Evolutionary conservation across 768 basidiomycete species (phyloP), one percentile per base, ranked within the genome.

Genomic region (Lentinula detonsa): DNA sequence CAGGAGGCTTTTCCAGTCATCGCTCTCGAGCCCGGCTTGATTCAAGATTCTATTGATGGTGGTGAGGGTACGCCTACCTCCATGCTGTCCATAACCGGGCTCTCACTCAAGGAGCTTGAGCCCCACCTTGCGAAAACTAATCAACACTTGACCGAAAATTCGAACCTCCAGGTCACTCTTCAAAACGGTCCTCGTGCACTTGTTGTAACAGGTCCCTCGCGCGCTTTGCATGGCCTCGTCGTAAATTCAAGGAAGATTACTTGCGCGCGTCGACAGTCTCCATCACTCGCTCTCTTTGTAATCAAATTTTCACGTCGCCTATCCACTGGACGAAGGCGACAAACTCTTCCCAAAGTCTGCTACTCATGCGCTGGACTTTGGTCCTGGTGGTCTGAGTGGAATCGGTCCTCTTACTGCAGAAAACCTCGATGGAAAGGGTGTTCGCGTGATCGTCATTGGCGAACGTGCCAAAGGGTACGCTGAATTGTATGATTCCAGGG

Each of bases 281-380:
- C 1, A 79, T 99, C 63, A 93, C 94, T 50, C 85, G 85, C 21
- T 93, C 92, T 0, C 81, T 99, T 28, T 95, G 90, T 73, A 91
- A 95, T 65, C 95, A 96, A 71, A 94, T 98, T 66, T 96, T 96
- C 73, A 91, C 88, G 1, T 81, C 80, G 35, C 91, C 93, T 11
- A 95, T 99, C 65, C 91, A 97, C 76, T 98, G 97, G 97, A 77
- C 82, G 45, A 87, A 87, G 68, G 95, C 95, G 5, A 95, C 93
- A 35, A 77, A 86, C 63, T 96, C 21, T 21, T 98, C 83, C 91
- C 95, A 1, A 82, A 90, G 62, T 82, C 87, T 8, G 94, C 95
- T 0, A 98, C 95, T 4, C 97, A 99, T 72, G 90, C 93, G 2
- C 77, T 98, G 64, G 97, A 99, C 74, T 98, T 99, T 67, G 97